Percentiles rank a stretch among this genome's conserved stretches.
Conservation (phyloP, 257 asterid species). For the Solanum ahanhuiri region DNA sequence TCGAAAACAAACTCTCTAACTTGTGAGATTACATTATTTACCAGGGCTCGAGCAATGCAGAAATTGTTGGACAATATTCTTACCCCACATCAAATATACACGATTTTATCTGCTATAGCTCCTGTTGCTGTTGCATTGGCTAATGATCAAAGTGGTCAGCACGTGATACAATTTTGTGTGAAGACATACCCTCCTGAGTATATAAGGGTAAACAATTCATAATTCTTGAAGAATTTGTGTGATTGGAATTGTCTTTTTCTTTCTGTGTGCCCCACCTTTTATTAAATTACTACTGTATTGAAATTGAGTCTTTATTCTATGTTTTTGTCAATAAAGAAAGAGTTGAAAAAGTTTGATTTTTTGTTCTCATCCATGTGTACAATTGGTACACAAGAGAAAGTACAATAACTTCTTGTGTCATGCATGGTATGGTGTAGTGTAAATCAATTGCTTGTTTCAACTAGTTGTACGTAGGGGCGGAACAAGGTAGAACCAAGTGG, state of each 20-base stretch:
- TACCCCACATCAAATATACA: slow-evolving; percentile 39
- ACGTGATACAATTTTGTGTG: slow-evolving; percentile 42
- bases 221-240: background rate
- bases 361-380: background rate
- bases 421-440: background rate
- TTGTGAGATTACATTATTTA: background rate
- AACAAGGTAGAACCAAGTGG: background rate
- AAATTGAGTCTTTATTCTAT: background rate
- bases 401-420: background rate
- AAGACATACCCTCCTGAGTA: slow-evolving; percentile 39
- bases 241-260: background rate
- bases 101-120: slow-evolving; percentile 26
- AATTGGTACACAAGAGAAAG: background rate
- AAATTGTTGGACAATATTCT: slow-evolving; percentile 46
- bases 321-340: background rate
- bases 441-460: background rate
- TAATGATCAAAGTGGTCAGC: slow-evolving; percentile 59
- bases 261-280: background rate
- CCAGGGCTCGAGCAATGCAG: slow-evolving; percentile 47
- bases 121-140: slow-evolving; percentile 41
- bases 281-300: background rate
- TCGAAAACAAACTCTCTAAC: background rate
- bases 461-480: background rate
- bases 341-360: background rate
- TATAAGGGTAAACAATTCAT: slow-evolving; percentile 34